Conservation (phyloP, 352 stramenopile genomes). For the Pythium pyrilobum region DNA sequence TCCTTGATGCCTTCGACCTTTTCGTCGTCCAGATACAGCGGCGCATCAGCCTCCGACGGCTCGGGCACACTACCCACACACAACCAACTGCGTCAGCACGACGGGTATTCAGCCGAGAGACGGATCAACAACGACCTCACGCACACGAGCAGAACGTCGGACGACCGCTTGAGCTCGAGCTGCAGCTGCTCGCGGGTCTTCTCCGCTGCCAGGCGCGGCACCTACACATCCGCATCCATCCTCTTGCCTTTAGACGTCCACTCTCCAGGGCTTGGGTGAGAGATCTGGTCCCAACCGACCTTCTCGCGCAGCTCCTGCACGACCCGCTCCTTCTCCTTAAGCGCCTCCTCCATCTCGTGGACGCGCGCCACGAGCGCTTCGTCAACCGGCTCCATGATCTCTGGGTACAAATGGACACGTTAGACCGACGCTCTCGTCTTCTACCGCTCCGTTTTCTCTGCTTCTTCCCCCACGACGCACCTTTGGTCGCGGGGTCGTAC, state of each 20-base stretch:
- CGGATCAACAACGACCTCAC: not conserved
- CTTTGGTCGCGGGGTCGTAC: constrained; percentile 63
- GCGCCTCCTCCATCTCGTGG: constrained; percentile 37
- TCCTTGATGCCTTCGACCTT: constrained; percentile 45
- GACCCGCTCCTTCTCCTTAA: constrained; percentile 46
- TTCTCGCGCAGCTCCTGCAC: constrained; percentile 56
- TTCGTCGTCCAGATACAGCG: constrained; percentile 32
- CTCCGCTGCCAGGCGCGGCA: constrained; percentile 45
- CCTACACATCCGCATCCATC: constrained; percentile 16
- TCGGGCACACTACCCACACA: not conserved
- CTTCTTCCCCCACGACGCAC: constrained; percentile 19
- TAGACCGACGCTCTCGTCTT: no score
- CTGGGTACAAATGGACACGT: no score
- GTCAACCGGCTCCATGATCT: constrained; percentile 61
- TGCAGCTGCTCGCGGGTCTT: constrained; percentile 46
- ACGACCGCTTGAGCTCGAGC: constrained; percentile 48
- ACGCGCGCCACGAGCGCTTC: constrained; percentile 33
- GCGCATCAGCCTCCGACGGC: constrained; percentile 23
- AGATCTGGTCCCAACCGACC: constrained; percentile 16
- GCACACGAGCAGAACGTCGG: constrained; percentile 44
- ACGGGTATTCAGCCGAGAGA: not conserved
- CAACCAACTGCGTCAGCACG: not conserved
- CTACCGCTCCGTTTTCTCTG: no score
- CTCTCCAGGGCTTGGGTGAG: no score
- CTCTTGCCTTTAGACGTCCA: not conserved